phyloP scores from a whole-genome alignment of 441 rosid species.

The Pelargonium fulgidum region DNA sequence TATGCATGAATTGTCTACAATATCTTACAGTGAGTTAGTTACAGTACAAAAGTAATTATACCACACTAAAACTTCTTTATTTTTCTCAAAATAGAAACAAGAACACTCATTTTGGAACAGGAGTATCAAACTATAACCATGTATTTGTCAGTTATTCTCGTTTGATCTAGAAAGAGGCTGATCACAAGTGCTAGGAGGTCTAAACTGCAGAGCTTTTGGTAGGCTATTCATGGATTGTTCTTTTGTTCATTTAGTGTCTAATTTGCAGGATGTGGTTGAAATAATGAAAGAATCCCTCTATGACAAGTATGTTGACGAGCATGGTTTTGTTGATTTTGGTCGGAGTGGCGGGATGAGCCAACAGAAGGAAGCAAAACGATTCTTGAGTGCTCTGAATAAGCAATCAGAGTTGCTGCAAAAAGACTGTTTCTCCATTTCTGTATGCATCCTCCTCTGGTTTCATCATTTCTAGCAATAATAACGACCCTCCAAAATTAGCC shows the following conservation, averaged over 20 bases:
- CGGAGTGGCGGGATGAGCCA: constrained; percentile 99
- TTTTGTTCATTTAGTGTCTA: constrained; percentile 8
- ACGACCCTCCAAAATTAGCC: constrained; percentile 7
- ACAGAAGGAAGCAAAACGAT: constrained; percentile 93
- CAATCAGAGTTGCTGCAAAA: constrained; percentile 88
- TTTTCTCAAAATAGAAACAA: too few species aligned
- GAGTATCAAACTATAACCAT: too few species aligned
- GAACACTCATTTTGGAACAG: too few species aligned
- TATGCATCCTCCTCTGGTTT: constrained; percentile 31
- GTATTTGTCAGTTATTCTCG: too few species aligned
- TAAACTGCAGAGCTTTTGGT: background rate
- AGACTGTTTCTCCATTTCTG: constrained; percentile 83
- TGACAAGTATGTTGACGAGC: constrained; percentile 88
- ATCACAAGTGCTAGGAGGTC: background rate
- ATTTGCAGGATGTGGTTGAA: constrained; percentile 85
- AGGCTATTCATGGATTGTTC: constrained; percentile 1
- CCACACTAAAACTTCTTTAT: too few species aligned
- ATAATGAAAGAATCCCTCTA: constrained; percentile 94
- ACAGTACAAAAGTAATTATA: too few species aligned
- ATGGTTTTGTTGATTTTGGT: constrained; percentile 87
- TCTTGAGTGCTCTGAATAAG: constrained; percentile 82
- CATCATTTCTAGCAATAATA: constrained; percentile 15
- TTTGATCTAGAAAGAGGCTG: too few species aligned
- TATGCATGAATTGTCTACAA: too few species aligned
- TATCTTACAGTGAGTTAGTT: too few species aligned